A percentile compares a stretch with the other conserved stretches of the same genome.
These are phyloP conservation scores for Dendrobium catenatum DNA, from an alignment of 106 monocot genomes.

Conservation along the genomic window DNA sequence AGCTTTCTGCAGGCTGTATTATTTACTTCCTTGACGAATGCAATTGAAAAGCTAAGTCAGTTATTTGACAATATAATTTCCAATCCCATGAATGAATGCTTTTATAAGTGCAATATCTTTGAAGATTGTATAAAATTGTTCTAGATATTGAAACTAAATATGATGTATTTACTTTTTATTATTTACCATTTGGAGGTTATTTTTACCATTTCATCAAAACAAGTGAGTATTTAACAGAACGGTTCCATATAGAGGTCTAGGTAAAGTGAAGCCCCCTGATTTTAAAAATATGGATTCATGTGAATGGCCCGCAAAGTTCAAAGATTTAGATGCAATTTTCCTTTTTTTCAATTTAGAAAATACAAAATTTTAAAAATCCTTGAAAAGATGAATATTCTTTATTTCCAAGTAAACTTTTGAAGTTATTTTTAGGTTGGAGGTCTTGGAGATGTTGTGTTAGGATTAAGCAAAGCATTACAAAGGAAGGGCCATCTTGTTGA, in stretches of 20 bases:
- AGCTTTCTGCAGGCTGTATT: too few relatives aligned
- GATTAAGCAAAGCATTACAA: conserved; percentile 84
- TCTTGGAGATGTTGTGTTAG: conserved; percentile 88
- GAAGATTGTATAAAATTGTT: not conserved
- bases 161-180: not conserved
- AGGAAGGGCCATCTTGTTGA: conserved; percentile 85
- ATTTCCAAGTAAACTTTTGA: conserved; percentile 5
- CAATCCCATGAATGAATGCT: not conserved
- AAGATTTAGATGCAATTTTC: not conserved
- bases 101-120: not conserved
- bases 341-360: not conserved
- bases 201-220: not conserved
- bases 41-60: not conserved
- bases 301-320: not conserved
- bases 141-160: not conserved
- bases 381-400: not conserved
- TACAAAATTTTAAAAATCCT: not conserved
- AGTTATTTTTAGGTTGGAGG: conserved; percentile 60
- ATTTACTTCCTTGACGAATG: too few relatives aligned
- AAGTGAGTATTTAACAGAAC: too few relatives aligned
- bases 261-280: not conserved
- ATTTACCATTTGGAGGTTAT: not conserved
- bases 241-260: not conserved
- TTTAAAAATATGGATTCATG: not conserved
- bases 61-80: not conserved